Conservation (phyloP, 805 yeast genomes). For the Blastobotrys americana region DNA sequence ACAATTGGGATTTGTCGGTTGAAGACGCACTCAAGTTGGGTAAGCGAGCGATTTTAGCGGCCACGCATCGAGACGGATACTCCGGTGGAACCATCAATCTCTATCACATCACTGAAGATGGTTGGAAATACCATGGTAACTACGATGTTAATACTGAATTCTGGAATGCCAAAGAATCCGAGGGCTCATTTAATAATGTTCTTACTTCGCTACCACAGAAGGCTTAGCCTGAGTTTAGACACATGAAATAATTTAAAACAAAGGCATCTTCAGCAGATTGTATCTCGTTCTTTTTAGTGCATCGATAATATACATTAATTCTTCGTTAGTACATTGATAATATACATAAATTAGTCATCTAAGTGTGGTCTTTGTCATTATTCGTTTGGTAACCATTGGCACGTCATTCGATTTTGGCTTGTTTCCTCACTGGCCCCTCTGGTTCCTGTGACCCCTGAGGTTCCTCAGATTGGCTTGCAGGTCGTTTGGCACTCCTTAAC, state of each 20-base stretch:
- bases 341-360: neutral
- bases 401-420: neutral
- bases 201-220: neutral
- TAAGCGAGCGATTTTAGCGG: slow-evolving; percentile 92
- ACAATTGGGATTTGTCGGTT: slow-evolving; percentile 82
- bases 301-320: no score
- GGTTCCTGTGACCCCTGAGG: no score
- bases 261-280: no score
- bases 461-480: no score
- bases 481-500: slow-evolving; percentile 8
- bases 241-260: no score
- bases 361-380: neutral
- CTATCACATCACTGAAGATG: slow-evolving; percentile 85
- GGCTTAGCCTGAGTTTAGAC: neutral
- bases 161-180: slow-evolving; percentile 85
- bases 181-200: slow-evolving; percentile 83
- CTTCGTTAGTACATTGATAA: no score
- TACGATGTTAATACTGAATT: slow-evolving; percentile 84
- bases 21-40: slow-evolving; percentile 94
- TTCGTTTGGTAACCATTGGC: neutral
- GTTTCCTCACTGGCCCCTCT: neutral
- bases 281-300: no score
- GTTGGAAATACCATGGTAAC: slow-evolving; percentile 96
- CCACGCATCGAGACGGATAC: slow-evolving; percentile 96
- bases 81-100: slow-evolving; percentile 95